phyloP scores from a whole-genome alignment of 83 land plant species.

The Picea mariana region DNA sequence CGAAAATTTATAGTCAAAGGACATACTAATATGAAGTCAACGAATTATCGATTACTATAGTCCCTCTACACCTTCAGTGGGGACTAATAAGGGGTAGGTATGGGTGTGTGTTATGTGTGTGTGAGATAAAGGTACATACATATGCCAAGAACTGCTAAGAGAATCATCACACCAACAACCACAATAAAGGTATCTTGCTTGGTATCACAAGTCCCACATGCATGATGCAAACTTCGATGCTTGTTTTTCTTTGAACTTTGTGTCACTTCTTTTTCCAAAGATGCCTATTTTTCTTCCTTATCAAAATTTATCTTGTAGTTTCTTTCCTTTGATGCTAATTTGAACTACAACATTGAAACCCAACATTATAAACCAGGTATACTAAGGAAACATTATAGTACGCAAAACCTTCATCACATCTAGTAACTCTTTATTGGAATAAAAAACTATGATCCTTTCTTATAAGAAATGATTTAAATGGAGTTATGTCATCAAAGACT shows the following conservation, averaged over 20 bases:
- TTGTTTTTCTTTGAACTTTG: background rate
- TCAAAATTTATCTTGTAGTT: background rate
- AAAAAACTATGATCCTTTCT: too few relatives aligned
- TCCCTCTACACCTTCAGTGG: too few relatives aligned
- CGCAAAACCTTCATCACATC: too few relatives aligned
- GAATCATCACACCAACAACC: conserved; percentile 76
- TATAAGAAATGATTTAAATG: too few relatives aligned
- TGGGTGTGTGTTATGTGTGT: background rate
- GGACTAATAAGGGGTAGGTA: too few relatives aligned
- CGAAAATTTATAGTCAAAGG: too few relatives aligned
- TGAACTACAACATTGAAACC: background rate
- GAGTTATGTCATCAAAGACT: too few relatives aligned
- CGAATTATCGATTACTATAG: too few relatives aligned
- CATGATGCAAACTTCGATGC: background rate
- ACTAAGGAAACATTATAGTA: too few relatives aligned
- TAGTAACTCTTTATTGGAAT: too few relatives aligned
- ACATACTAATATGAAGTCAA: too few relatives aligned
- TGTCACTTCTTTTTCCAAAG: background rate
- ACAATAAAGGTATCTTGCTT: conserved; percentile 67
- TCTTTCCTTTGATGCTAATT: background rate
- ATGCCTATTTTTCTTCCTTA: background rate
- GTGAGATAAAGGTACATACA: conserved; percentile 43
- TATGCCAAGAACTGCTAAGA: conserved; percentile 73
- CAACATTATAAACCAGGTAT: too few relatives aligned
- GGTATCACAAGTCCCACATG: conserved; percentile 11